A percentile compares a stretch with the other conserved stretches of the same genome.
phyloP scores from a whole-genome alignment of 352 stramenopile genomes.

The Pythium monospermum region DNA sequence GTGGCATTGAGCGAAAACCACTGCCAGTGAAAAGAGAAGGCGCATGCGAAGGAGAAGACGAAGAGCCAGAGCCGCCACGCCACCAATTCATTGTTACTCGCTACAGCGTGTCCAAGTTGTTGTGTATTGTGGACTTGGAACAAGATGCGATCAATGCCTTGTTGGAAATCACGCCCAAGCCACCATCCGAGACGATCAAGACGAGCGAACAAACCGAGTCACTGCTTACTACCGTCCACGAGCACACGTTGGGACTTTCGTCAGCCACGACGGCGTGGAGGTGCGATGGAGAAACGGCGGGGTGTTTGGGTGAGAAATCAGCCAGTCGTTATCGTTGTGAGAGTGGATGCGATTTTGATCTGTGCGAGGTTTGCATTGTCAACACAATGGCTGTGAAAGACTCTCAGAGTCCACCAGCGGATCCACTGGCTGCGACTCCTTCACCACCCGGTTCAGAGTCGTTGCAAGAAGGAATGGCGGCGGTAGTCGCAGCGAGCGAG shows the following conservation, averaged over 20 bases:
- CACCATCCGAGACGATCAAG: slow-evolving; percentile 4
- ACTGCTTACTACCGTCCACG: slow-evolving; percentile 44
- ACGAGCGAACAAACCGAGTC: slow-evolving; percentile 16
- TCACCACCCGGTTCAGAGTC: no score
- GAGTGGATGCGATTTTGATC: slow-evolving; percentile 65
- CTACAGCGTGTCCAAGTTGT: slow-evolving; percentile 43
- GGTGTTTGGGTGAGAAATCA: slow-evolving; percentile 55
- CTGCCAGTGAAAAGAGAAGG: slow-evolving; percentile 28
- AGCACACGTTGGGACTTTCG: slow-evolving; percentile 43
- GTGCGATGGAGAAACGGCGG: slow-evolving; percentile 53
- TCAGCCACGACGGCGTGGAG: slow-evolving; percentile 62
- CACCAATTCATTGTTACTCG: slow-evolving; percentile 63
- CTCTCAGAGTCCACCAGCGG: no score
- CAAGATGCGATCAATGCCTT: slow-evolving; percentile 51
- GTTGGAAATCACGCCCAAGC: slow-evolving; percentile 34
- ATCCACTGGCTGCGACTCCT: no score
- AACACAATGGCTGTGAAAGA: slow-evolving; percentile 33
- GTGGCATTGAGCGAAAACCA: slow-evolving; percentile 41
- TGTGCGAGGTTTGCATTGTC: slow-evolving; percentile 58
- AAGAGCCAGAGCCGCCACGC: slow-evolving; percentile 27
- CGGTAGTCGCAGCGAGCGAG: no score
- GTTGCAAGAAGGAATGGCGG: no score
- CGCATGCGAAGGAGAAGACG: neutral
- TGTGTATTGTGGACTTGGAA: slow-evolving; percentile 44
- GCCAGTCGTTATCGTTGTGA: slow-evolving; percentile 57